Evolutionary conservation across 1,284 basidiomycete species (phyloP).

Genomic region (Cryptococcus depauperatus): DNA sequence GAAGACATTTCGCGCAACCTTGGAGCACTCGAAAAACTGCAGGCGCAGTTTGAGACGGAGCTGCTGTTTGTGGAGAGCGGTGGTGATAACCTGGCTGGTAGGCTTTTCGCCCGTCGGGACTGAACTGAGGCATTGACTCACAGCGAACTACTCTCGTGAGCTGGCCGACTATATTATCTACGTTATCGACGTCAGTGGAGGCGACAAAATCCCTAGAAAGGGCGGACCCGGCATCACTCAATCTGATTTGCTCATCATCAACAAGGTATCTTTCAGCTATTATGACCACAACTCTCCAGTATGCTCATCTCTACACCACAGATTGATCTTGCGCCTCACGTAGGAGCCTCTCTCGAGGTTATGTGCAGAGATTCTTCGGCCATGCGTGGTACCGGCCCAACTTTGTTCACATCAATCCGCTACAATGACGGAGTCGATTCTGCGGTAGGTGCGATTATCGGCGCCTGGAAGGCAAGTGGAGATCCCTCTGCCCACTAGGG

Average conservation of each 20-base stretch:
- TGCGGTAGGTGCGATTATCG: constrained; percentile 71
- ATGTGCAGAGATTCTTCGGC: constrained; percentile 88
- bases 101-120: background rate
- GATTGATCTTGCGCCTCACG: constrained; percentile 87
- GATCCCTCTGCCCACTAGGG: too few species aligned
- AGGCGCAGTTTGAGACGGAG: constrained; percentile 51
- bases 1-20: constrained; percentile 97
- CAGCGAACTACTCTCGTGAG: constrained; percentile 91
- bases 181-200: constrained; percentile 69
- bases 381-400: constrained; percentile 92
- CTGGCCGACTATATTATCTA: constrained; percentile 96
- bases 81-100: constrained; percentile 18
- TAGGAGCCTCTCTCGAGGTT: constrained; percentile 85
- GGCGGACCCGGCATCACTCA: constrained; percentile 90
- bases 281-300: background rate
- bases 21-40: constrained; percentile 47
- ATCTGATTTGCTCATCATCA: constrained; percentile 87
- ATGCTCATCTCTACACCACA: constrained; percentile 37
- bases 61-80: constrained; percentile 72
- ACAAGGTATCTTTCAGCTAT: constrained; percentile 59
- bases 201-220: constrained; percentile 96
- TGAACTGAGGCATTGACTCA: background rate
- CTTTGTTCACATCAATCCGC: constrained; percentile 81
- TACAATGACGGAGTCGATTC: constrained; percentile 72
- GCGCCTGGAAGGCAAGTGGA: constrained; percentile 72